These are phyloP conservation scores for Thecaphora frezii DNA, from an alignment of 1,284 basidiomycete genomes.

Conservation along the genomic window DNA sequence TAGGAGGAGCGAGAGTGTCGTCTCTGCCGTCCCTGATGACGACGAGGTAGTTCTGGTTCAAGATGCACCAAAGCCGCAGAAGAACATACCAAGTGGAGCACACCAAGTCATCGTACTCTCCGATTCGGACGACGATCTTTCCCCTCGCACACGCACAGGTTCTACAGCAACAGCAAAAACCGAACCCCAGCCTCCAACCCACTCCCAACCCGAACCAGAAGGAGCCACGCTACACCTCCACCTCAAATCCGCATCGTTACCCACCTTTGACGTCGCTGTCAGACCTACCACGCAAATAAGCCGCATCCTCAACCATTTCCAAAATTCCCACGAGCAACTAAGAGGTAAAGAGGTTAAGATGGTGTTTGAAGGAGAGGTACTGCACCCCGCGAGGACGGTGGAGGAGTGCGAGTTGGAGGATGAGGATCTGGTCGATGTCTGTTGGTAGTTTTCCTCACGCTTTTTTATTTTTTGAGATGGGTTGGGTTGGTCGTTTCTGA, in stretches of 20 bases:
- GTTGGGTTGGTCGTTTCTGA: too few relatives aligned
- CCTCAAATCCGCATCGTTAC: neutral
- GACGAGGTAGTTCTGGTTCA: neutral
- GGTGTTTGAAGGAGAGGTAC: slow-evolving; percentile 24
- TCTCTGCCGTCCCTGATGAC: neutral
- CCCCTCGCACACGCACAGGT: too few relatives aligned
- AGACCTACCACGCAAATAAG: slow-evolving; percentile 28
- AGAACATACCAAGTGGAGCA: neutral
- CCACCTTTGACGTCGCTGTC: slow-evolving; percentile 19
- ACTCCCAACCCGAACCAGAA: too few relatives aligned
- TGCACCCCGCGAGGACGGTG: slow-evolving; percentile 12
- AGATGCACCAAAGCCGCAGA: neutral
- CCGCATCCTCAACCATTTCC: slow-evolving; percentile 33
- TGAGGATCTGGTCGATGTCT: slow-evolving; percentile 18
- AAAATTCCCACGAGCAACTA: slow-evolving; percentile 6
- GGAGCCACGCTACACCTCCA: neutral
- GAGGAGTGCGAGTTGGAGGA: slow-evolving; percentile 37
- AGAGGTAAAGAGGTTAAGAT: slow-evolving; percentile 3
- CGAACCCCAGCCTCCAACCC: too few relatives aligned
- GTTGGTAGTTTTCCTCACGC: too few relatives aligned
- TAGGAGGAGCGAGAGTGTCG: neutral
- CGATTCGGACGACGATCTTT: too few relatives aligned
- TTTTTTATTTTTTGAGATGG: too few relatives aligned
- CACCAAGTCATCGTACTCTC: slow-evolving; percentile 5
- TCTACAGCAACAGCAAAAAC: too few relatives aligned